phyloP scores from a whole-genome alignment of 331 rosid species.

The Phaseolus coccineus region DNA sequence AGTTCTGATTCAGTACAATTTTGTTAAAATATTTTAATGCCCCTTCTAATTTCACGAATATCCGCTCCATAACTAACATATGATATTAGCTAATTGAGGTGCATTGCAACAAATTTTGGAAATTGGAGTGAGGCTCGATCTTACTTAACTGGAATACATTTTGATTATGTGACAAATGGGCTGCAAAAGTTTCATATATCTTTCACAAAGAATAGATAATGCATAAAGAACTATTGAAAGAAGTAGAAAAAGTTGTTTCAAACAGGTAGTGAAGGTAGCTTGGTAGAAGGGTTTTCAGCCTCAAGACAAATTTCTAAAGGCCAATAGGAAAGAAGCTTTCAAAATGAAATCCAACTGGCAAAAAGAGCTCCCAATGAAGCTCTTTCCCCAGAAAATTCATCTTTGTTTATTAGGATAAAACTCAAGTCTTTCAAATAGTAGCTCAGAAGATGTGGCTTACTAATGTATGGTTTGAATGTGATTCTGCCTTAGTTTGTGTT shows the following conservation, averaged over 20 bases:
- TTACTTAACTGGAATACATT: conserved; percentile 25
- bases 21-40: no score
- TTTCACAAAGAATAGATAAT: conserved; percentile 49
- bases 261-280: conserved; percentile 36
- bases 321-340: conserved; percentile 86
- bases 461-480: no score
- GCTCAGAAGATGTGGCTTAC: no score
- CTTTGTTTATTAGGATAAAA: conserved; percentile 37
- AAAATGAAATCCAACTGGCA: conserved; percentile 76
- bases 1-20: no score
- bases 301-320: conserved; percentile 65
- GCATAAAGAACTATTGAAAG: conserved; percentile 59
- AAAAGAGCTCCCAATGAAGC: conserved; percentile 78
- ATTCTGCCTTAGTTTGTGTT: no score
- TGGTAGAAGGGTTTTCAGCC: conserved; percentile 51
- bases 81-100: no score
- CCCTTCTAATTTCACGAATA: no score
- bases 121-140: no score
- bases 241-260: conserved; percentile 64
- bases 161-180: conserved; percentile 74
- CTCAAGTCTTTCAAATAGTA: conserved; percentile 31
- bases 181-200: conserved; percentile 52
- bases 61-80: no score
- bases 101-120: no score
- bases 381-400: conserved; percentile 62